Evolutionary conservation across 805 yeast species (phyloP).

Genomic region (Candida suzukii): DNA sequence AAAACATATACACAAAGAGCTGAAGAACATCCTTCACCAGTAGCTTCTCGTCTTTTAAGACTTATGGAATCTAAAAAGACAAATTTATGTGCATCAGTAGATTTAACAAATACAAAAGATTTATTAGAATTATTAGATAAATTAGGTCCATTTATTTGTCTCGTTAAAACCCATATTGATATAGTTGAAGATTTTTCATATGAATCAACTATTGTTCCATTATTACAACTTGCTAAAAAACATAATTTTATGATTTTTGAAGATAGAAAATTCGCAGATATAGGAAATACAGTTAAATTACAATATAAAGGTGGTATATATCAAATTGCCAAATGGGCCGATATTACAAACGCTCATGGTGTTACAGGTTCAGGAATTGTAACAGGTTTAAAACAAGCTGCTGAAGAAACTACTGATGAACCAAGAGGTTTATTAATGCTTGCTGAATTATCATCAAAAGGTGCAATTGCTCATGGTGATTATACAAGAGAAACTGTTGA

Average conservation of each 20-base stretch:
- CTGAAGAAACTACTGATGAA: slow-evolving; percentile 59
- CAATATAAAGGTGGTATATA: slow-evolving; percentile 90
- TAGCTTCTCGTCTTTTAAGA: slow-evolving; percentile 66
- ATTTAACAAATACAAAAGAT: slow-evolving; percentile 75
- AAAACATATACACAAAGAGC: slow-evolving; percentile 64
- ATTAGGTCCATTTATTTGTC: slow-evolving; percentile 86
- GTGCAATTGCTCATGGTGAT: slow-evolving; percentile 88
- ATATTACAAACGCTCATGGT: slow-evolving; percentile 96
- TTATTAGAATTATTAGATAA: slow-evolving; percentile 64
- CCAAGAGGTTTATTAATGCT: slow-evolving; percentile 91
- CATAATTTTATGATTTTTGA: slow-evolving; percentile 90
- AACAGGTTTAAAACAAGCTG: slow-evolving; percentile 77
- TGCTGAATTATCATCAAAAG: slow-evolving; percentile 92
- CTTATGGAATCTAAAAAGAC: slow-evolving; percentile 78
- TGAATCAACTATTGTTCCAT: slow-evolving; percentile 72
- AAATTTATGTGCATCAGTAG: slow-evolving; percentile 91
- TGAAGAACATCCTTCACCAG: slow-evolving; percentile 60
- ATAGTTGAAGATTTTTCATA: slow-evolving; percentile 82
- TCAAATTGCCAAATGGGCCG: slow-evolving; percentile 90
- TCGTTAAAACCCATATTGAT: slow-evolving; percentile 93
- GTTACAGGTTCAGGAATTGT: slow-evolving; percentile 95
- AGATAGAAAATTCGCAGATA: slow-evolving; percentile 97
- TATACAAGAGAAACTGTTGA: slow-evolving; percentile 85
- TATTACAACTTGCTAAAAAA: slow-evolving; percentile 64
- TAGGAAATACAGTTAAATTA: slow-evolving; percentile 93